Evolutionary conservation across 2,329 filamentous ascomycete species (phyloP), one percentile per base, ranked within the genome.

Genomic region (Aspergillus sp.): DNA sequence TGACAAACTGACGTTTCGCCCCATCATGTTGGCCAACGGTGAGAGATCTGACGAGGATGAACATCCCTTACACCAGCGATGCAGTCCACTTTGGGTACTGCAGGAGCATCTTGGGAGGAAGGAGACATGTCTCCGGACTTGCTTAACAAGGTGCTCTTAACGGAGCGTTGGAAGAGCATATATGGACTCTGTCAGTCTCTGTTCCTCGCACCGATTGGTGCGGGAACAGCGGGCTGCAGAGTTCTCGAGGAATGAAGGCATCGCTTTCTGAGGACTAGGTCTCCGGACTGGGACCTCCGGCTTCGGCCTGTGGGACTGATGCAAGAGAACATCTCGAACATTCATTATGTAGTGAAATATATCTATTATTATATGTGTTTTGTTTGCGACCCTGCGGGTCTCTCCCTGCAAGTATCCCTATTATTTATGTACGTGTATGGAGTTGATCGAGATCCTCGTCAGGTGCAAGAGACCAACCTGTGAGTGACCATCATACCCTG

Each of bases 111-210:
- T 79, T 82, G 85, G 78, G 55, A 50, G 57, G 36, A 55, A 42
- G 48, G 53, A 49, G 50, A 23, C 36, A 47, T 51, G 41, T 54
- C 50, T 54, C 50, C 19, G 45, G 47, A 49, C 57, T 45, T 47
- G 45, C 32, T 60, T 55, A 81, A 77, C 87, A 83, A 83, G 80
- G 76, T 81, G 80, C 76, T 79, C 86, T 87, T 87, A 89, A 90
- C 87, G 88, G 87, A 90, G 84, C 87, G 85, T 88, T 89, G 87
- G 88, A 70, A 91, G 78, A 88, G 76, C 61, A 77, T 69, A 71
- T 43, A 60, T 53, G 54, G 53, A 46, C 54, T 53, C 51, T 60
- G 53, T 60, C 53, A 67, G 60, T 61, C 57, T 64, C 53, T 62
- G 45, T 59, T 60, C 50, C 47, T 56, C 50, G 54, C 49, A 50